These are phyloP conservation scores for Mycena polygramma DNA, from an alignment of 768 basidiomycete genomes.

Conservation along the genomic window DNA sequence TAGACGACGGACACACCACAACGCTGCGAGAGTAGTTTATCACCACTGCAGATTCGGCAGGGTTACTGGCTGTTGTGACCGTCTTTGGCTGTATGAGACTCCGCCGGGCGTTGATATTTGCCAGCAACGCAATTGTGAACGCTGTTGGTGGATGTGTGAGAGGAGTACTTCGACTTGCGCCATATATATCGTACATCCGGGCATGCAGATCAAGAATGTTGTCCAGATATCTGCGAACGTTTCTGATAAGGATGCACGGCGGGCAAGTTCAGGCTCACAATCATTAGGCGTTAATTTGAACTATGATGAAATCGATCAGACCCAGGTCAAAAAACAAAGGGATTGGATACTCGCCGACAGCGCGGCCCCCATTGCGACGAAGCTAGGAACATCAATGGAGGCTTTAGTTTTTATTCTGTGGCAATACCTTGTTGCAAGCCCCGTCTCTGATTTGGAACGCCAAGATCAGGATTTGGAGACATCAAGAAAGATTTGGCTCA, in stretches of 20 bases:
- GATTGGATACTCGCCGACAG: constrained; percentile 1
- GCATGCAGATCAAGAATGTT: not conserved
- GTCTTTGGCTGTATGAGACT: no score
- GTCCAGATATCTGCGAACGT: not conserved
- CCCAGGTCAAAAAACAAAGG: not conserved
- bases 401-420: no score
- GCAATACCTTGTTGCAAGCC: not conserved
- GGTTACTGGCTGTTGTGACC: not conserved
- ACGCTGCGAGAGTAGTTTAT: constrained; percentile 2
- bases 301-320: not conserved
- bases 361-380: not conserved
- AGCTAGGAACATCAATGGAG: not conserved
- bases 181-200: constrained; percentile 3
- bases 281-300: not conserved
- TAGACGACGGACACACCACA: constrained; percentile 37
- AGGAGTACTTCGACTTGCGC: not conserved
- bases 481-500: not conserved
- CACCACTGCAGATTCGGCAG: constrained; percentile 1
- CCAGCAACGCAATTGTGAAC: constrained; percentile 6
- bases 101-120: not conserved
- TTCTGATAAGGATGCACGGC: no score
- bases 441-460: not conserved
- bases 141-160: not conserved
- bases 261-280: not conserved
- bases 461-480: not conserved